Percentiles rank a stretch among this genome's conserved stretches.
Evolutionary conservation across 257 asterid genomes (phyloP).

Genomic region (Verbena officinalis): DNA sequence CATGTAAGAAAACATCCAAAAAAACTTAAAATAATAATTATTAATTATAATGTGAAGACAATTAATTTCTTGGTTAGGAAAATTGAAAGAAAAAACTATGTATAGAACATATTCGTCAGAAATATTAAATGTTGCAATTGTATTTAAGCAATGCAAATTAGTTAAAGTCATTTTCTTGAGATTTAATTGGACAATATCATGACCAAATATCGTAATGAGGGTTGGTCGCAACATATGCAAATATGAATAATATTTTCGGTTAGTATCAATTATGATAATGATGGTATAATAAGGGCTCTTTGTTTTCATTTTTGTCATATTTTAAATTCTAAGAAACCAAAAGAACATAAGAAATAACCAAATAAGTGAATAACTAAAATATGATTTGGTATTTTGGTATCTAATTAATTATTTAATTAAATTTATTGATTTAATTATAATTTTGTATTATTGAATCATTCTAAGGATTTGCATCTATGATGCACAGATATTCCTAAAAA

Average conservation of each 20-base stretch:
- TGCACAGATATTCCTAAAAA: too few relatives aligned
- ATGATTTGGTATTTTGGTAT: background rate
- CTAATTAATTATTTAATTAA: background rate
- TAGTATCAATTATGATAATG: background rate
- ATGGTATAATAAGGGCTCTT: background rate
- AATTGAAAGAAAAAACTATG: background rate
- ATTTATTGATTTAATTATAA: too few relatives aligned
- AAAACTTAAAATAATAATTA: background rate
- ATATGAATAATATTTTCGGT: background rate
- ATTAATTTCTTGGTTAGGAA: background rate
- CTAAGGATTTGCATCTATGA: too few relatives aligned
- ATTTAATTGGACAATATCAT: slow-evolving; percentile 1
- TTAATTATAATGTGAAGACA: background rate
- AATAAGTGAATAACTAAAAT: background rate
- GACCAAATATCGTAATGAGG: slow-evolving; percentile 7
- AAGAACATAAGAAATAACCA: background rate
- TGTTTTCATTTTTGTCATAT: background rate
- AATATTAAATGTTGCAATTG: slow-evolving; percentile 5
- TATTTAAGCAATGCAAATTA: slow-evolving; percentile 10
- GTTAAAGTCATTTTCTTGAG: slow-evolving; percentile 18
- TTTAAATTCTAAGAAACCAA: slow-evolving; percentile 7
- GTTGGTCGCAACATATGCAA: background rate
- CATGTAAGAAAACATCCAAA: slow-evolving; percentile 23
- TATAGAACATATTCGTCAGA: background rate
- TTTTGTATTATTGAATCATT: too few relatives aligned